Evolutionary conservation across 192 early-diverging fungal genomes (phyloP).

Genomic region (Coemansia sp.): DNA sequence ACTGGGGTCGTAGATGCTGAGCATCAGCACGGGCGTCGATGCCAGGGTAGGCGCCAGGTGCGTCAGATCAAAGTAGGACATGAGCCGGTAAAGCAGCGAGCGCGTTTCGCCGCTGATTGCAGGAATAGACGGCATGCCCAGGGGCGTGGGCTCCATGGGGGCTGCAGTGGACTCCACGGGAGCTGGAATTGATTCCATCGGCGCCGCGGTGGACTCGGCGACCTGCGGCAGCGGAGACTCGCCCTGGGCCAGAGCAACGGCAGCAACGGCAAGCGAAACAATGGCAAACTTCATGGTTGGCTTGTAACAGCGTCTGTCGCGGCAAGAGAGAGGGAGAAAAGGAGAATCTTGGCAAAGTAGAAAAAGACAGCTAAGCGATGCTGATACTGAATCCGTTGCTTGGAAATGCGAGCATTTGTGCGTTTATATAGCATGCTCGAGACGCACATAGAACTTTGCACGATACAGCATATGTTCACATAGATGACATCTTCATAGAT

Average conservation of each 20-base stretch:
- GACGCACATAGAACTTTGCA: too few relatives aligned
- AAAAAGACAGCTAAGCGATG: too few relatives aligned
- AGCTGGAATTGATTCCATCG: not conserved
- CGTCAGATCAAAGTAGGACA: slow-evolving; percentile 21
- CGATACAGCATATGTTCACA: too few relatives aligned
- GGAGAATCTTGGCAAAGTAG: not conserved
- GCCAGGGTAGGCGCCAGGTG: not conserved
- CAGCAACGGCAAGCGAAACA: slow-evolving; percentile 8
- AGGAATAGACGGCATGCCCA: not conserved
- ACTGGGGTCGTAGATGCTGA: slow-evolving; percentile 12
- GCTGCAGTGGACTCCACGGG: not conserved
- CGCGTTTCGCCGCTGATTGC: not conserved
- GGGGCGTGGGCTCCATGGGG: not conserved
- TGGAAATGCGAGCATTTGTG: too few relatives aligned
- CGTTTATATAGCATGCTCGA: too few relatives aligned
- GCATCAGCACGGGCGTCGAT: not conserved
- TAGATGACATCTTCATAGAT: too few relatives aligned
- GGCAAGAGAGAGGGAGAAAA: too few relatives aligned
- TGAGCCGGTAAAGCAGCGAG: slow-evolving; percentile 10
- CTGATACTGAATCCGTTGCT: too few relatives aligned
- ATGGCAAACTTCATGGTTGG: slow-evolving; percentile 15
- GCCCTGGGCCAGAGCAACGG: slow-evolving; percentile 8
- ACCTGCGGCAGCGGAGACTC: not conserved
- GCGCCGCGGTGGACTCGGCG: not conserved
- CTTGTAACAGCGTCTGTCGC: too few relatives aligned